Percentiles rank a stretch among this genome's conserved stretches.
These are phyloP conservation scores for Arthrobotrys sphaeroides DNA, from an alignment of 2,329 filamentous ascomycete species.

Conservation along the genomic window DNA sequence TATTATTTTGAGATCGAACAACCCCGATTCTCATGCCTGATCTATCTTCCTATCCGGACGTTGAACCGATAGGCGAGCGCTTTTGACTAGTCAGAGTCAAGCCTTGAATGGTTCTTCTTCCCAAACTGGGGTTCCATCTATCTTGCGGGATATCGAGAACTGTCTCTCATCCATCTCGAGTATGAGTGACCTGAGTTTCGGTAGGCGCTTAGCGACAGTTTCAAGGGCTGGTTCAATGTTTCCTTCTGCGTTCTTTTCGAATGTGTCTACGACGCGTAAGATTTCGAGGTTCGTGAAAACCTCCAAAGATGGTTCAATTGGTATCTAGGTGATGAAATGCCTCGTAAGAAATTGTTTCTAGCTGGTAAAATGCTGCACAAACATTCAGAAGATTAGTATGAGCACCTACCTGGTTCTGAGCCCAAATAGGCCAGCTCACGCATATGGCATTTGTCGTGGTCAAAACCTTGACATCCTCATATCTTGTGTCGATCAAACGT, in stretches of 20 bases:
- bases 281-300: constrained; percentile 7
- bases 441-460: constrained; percentile 6
- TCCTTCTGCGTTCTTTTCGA: background rate
- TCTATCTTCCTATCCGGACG: too few relatives aligned
- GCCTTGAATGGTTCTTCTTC: background rate
- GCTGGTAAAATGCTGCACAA: too few relatives aligned
- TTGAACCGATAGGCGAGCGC: too few relatives aligned
- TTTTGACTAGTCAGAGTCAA: background rate
- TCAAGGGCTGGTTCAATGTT: background rate
- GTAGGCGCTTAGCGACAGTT: background rate
- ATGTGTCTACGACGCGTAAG: constrained; percentile 2
- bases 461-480: constrained; percentile 4
- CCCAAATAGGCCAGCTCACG: background rate
- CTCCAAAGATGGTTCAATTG: background rate
- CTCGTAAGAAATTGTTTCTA: background rate
- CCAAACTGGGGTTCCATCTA: background rate
- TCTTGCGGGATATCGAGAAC: constrained; percentile 24
- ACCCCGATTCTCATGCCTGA: background rate
- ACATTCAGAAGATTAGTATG: background rate
- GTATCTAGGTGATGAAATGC: background rate
- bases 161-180: constrained; percentile 7
- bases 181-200: constrained; percentile 14
- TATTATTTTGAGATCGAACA: background rate
- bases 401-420: background rate
- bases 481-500: constrained; percentile 6